phyloP scores from a whole-genome alignment of 768 basidiomycete genomes.

The Pseudohyphozyma bogoriensis region DNA sequence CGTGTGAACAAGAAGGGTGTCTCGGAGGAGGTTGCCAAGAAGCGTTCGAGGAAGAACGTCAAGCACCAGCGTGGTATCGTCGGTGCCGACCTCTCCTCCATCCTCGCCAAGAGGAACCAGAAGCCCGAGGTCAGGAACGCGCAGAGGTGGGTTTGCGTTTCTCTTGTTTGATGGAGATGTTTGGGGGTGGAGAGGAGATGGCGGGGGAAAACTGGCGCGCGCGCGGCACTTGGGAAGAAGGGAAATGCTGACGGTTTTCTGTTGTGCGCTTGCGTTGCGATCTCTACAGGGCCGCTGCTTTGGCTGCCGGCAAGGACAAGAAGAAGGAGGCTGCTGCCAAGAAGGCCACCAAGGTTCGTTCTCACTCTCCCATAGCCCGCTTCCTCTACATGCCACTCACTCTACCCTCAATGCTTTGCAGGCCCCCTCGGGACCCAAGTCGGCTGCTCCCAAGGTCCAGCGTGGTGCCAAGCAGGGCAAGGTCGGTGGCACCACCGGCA shows the following conservation, averaged over 20 bases:
- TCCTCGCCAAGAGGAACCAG: slow-evolving; percentile 87
- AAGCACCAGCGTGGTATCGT: slow-evolving; percentile 98
- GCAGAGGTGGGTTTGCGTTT: slow-evolving; percentile 41
- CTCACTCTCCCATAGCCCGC: neutral
- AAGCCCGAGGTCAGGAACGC: slow-evolving; percentile 66
- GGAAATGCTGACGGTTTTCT: neutral
- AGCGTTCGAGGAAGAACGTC: slow-evolving; percentile 88
- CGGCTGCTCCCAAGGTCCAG: neutral
- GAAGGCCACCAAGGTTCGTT: slow-evolving; percentile 16
- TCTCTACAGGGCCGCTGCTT: slow-evolving; percentile 23
- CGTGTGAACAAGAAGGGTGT: slow-evolving; percentile 99
- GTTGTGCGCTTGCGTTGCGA: neutral
- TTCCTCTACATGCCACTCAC: too few relatives aligned
- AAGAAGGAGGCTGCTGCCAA: slow-evolving; percentile 32
- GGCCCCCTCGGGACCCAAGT: neutral
- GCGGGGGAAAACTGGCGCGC: too few relatives aligned
- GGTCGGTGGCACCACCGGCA: neutral
- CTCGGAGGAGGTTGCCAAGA: slow-evolving; percentile 98
- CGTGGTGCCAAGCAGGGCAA: neutral
- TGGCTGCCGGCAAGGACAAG: slow-evolving; percentile 31
- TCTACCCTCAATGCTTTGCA: neutral
- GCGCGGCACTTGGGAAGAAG: too few relatives aligned
- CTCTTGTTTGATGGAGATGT: slow-evolving; percentile 5
- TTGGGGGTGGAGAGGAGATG: neutral
- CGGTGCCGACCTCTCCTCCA: slow-evolving; percentile 84